Evolutionary conservation across 495 filamentous ascomycete species (phyloP), one percentile per base, ranked within the genome.

Genomic region (Evernia prunastri): DNA sequence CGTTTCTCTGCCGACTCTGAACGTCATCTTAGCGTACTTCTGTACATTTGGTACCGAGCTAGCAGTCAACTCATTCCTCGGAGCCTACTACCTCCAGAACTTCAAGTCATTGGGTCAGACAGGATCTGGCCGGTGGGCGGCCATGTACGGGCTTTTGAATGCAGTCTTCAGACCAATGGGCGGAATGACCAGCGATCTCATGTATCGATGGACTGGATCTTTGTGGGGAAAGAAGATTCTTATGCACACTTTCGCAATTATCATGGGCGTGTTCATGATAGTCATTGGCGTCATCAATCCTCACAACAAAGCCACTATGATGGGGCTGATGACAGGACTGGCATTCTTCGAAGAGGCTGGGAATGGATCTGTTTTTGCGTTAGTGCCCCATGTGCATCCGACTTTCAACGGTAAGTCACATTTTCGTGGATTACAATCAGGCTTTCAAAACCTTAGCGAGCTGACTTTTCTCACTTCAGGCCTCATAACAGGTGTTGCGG

Each of bases 111-210:
- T 95, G 56, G 82, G 83, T 4, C 89, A 92, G 72, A 92, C 89
- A 10, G 73, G 79, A 25, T 84, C 88, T 7, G 84, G 88, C 7
- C 80, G 83, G 67, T 94, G 87, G 86, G 89, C 90, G 0, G 89
- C 91, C 54, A 92, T 94, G 85, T 96, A 93, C 70, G 91, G 91
- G 9, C 85, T 96, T 57, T 77, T 96, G 36, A 96, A 96, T 72
- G 76, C 92, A 31, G 71, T 89, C 63, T 89, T 83, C 59, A 82
- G 91, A 2, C 91, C 91, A 0, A 69, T 83, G 0, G 91, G 91
- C 53, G 91, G 91, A 0, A 80, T 89, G 23, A 67, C 90, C 12
- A 81, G 83, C 2, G 91, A 96, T 66, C 29, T 88, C 18, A 69
- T 92, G 0, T 95, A 92, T 77, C 79, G 78, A 17, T 71, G 68